phyloP scores from a whole-genome alignment of 768 basidiomycete genomes.

The Lactarius pseudohatsudake region DNA sequence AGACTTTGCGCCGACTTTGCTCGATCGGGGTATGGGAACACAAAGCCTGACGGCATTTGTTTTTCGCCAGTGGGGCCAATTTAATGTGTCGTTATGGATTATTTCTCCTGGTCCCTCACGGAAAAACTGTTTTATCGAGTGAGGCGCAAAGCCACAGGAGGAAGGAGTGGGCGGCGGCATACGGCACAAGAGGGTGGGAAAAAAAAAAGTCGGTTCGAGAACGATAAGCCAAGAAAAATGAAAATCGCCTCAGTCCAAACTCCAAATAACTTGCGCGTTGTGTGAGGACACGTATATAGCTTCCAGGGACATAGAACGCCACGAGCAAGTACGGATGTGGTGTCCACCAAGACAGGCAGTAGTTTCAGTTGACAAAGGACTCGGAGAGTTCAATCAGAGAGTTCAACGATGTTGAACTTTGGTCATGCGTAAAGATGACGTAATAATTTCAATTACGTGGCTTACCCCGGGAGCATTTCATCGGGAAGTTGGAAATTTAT shows the following conservation, averaged over 20 bases:
- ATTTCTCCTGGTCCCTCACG: constrained; percentile 18
- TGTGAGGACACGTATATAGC: background rate
- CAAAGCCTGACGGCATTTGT: constrained; percentile 11
- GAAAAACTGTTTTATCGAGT: background rate
- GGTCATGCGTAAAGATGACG: constrained; percentile 7
- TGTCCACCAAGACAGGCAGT: background rate
- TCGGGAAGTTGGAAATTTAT: constrained; percentile 10
- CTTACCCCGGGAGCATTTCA: constrained; percentile 19
- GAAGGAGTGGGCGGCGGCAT: background rate
- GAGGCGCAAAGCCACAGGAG: background rate
- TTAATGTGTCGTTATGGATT: constrained; percentile 1
- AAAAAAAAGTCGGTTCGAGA: background rate
- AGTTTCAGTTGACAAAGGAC: background rate
- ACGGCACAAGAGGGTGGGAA: constrained; percentile 8
- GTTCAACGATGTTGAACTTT: background rate
- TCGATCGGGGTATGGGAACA: constrained; percentile 14
- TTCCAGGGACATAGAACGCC: background rate
- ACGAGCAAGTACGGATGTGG: background rate
- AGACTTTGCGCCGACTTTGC: constrained; percentile 10
- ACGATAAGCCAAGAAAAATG: background rate
- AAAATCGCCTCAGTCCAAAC: background rate
- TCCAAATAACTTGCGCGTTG: background rate
- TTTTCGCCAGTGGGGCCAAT: background rate
- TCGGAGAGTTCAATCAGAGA: background rate
- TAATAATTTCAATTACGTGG: constrained; percentile 12